phyloP scores from a whole-genome alignment of 495 filamentous ascomycete species.

The Penicillium psychrofluorescens region DNA sequence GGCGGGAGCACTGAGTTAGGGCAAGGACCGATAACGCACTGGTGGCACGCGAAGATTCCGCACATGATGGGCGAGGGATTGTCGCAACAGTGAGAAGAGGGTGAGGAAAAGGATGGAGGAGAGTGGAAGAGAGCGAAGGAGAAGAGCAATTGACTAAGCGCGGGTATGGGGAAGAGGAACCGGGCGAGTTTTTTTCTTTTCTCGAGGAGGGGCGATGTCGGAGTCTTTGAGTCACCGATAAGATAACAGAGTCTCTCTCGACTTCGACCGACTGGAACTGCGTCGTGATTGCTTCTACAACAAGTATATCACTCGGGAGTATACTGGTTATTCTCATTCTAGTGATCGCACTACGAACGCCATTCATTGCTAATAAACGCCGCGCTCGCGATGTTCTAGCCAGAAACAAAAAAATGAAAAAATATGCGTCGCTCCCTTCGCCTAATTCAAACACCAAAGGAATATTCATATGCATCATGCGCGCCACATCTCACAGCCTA shows the following conservation, averaged over 20 bases:
- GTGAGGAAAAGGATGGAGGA: conserved; percentile 5
- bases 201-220: conserved; percentile 36
- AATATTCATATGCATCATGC: neutral
- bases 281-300: too few relatives aligned
- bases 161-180: conserved; percentile 8
- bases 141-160: conserved; percentile 16
- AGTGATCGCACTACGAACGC: neutral
- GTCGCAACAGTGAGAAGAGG: conserved; percentile 5
- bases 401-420: neutral
- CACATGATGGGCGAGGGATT: conserved; percentile 39
- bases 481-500: conserved; percentile 4
- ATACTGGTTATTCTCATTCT: too few relatives aligned
- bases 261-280: too few relatives aligned
- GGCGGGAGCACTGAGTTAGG: conserved; percentile 4
- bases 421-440: too few relatives aligned
- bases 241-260: conserved; percentile 23
- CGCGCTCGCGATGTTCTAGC: conserved; percentile 10
- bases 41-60: conserved; percentile 94
- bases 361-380: conserved; percentile 15
- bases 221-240: conserved; percentile 41
- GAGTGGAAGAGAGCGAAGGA: conserved; percentile 1
- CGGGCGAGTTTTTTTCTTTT: conserved; percentile 28
- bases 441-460: too few relatives aligned
- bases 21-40: conserved; percentile 45
- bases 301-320: too few relatives aligned